Evolutionary conservation across 1,284 basidiomycete species (phyloP), one percentile per base, ranked within the genome.

Genomic region (Meripilus lineatus): DNA sequence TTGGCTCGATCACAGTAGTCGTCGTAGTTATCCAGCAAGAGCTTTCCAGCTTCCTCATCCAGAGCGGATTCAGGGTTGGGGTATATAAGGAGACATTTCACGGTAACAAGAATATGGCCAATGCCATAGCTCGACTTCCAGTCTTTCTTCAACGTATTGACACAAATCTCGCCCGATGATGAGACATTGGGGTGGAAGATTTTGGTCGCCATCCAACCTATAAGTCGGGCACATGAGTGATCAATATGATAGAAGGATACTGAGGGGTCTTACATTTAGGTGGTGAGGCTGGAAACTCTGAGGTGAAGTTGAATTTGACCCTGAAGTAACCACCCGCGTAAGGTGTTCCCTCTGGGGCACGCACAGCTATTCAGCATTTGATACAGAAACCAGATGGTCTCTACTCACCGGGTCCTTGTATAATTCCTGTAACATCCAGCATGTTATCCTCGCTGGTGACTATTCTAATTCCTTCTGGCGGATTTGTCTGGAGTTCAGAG

Each of bases 181-280:
- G 92, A 94, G 22, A 97, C 91, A 58, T 98, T 97, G 0, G 94
- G 94, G 58, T 97, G 94, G 68, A 97, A 97, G 49, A 98, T 93
- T 70, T 94, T 93, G 42, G 93, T 94, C 1, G 80, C 69, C 63
- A 95, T 88, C 69, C 86, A 85, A 58, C 92, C 93, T 94, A 53
- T 7, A 42, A 21, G 4, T 13, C 32, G n/a, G 5, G 22, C 10
- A 33, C 44, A 38, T 33, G 41, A 49, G 17, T 23, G 14, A 30
- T 30, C 28, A 30, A 15, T 1, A 46, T 43, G n/a, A 46, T 14
- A 51, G 33, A 15, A 21, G 18, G 15, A 21, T 17, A 45, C 21
- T 15, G 7, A 38, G 3, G 13, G 26, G 28, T 51, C 88, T 52
- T 51, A 93, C 93, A 95, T 72, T 92, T 94, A 4, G 93, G 93